Percentiles rank a stretch among this genome's conserved stretches.
Conservation (phyloP, 768 basidiomycete genomes). For the Coprinopsis sp. region DNA sequence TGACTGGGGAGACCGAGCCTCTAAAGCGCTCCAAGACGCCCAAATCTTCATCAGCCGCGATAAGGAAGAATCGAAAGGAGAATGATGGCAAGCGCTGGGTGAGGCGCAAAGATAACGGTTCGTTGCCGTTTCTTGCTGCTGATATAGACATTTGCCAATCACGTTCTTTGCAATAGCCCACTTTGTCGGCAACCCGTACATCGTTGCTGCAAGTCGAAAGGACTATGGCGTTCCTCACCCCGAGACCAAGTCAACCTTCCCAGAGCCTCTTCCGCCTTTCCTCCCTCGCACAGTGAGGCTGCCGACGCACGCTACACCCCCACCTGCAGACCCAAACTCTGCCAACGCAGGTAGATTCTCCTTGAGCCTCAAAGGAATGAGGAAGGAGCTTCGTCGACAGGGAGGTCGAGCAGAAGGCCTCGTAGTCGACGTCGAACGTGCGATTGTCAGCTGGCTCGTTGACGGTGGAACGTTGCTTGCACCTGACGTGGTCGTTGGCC, state of each 20-base stretch:
- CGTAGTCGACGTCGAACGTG: slow-evolving; percentile 63
- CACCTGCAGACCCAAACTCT: slow-evolving; percentile 43
- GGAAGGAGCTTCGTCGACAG: slow-evolving; percentile 57
- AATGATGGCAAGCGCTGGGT: slow-evolving; percentile 78
- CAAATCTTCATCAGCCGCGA: slow-evolving; percentile 12
- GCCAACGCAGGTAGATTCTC: slow-evolving; percentile 75
- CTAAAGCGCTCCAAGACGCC: slow-evolving; percentile 8
- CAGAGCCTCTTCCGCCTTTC: slow-evolving; percentile 67
- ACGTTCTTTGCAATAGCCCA: slow-evolving; percentile 41
- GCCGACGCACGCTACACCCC: slow-evolving; percentile 37
- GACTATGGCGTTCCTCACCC: slow-evolving; percentile 51
- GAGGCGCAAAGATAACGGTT: slow-evolving; percentile 74
- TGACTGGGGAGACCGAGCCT: slow-evolving; percentile 26
- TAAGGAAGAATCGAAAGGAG: slow-evolving; percentile 45
- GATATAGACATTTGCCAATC: not conserved
- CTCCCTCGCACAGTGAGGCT: slow-evolving; percentile 57
- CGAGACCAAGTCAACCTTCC: slow-evolving; percentile 55
- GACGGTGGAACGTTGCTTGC: slow-evolving; percentile 50
- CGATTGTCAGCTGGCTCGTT: slow-evolving; percentile 59
- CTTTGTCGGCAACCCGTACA: slow-evolving; percentile 70
- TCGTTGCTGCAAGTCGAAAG: slow-evolving; percentile 52
- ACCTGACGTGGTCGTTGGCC: slow-evolving; percentile 30
- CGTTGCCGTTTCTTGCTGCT: slow-evolving; percentile 16
- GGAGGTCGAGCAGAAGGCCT: slow-evolving; percentile 59
- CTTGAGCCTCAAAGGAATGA: slow-evolving; percentile 70